Evolutionary conservation across 805 yeast genomes (phyloP).

Genomic region (Maudiozyma serrabonitensis): DNA sequence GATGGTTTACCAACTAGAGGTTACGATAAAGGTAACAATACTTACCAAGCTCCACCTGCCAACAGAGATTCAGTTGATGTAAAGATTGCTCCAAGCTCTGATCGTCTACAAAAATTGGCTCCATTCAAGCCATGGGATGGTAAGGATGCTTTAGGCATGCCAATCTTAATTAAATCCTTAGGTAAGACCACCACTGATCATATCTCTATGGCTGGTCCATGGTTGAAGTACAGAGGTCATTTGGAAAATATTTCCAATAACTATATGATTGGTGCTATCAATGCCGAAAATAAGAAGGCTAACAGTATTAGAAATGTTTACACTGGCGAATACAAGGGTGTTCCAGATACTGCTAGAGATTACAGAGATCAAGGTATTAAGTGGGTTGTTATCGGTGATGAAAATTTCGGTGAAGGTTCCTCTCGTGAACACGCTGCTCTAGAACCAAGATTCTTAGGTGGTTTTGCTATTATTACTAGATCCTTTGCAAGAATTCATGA

Average conservation of each 20-base stretch:
- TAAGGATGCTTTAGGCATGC: conserved; percentile 79
- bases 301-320: conserved; percentile 81
- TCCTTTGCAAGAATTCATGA: conserved; percentile 99
- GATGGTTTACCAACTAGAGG: conserved; percentile 85
- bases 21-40: conserved; percentile 87
- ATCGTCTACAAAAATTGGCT: conserved; percentile 88
- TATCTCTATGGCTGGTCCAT: conserved; percentile 99
- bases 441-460: conserved; percentile 99
- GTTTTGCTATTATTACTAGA: conserved; percentile 93
- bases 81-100: conserved; percentile 77
- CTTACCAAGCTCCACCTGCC: conserved; percentile 94
- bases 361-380: conserved; percentile 88
- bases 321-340: conserved; percentile 89
- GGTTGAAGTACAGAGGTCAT: conserved; percentile 99
- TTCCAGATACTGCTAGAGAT: conserved; percentile 91
- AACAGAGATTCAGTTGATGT: conserved; percentile 72
- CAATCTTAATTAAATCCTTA: conserved; percentile 88
- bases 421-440: conserved; percentile 99
- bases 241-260: conserved; percentile 96
- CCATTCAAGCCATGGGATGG: conserved; percentile 97
- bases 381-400: conserved; percentile 98
- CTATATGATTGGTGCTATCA: conserved; percentile 99
- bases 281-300: conserved; percentile 92
- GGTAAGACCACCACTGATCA: conserved; percentile 99
- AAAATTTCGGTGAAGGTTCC: conserved; percentile 99